These are phyloP conservation scores for Viola odorata DNA, from an alignment of 345 rosid genomes.

Conservation along the genomic window DNA sequence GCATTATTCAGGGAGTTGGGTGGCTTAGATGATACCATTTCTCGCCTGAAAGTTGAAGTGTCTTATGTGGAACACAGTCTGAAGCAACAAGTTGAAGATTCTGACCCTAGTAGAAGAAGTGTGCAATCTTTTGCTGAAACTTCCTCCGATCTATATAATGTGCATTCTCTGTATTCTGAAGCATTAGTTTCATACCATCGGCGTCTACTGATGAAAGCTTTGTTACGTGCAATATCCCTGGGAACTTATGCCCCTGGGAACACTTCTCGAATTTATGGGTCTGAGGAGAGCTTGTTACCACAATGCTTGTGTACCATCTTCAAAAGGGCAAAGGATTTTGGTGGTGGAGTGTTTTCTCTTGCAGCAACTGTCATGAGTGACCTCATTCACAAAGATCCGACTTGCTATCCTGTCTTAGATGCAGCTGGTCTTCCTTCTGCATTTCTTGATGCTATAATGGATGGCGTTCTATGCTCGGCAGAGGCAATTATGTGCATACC, in stretches of 20 bases:
- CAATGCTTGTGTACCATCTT: constrained; percentile 80
- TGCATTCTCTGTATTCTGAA: constrained; percentile 69
- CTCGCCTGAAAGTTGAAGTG: constrained; percentile 76
- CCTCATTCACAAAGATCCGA: constrained; percentile 95
- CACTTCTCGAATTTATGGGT: constrained; percentile 67
- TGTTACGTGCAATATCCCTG: constrained; percentile 84
- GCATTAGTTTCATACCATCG: constrained; percentile 77
- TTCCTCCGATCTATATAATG: constrained; percentile 47
- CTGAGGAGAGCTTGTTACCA: constrained; percentile 82
- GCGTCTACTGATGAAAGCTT: constrained; percentile 66
- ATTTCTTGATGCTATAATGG: constrained; percentile 85
- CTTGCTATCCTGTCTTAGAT: constrained; percentile 75
- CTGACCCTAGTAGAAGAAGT: constrained; percentile 37
- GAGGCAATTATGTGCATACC: constrained; percentile 96
- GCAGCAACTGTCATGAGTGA: constrained; percentile 96
- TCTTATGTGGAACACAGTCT: constrained; percentile 53
- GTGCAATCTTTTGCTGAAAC: constrained; percentile 32
- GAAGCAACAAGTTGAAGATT: constrained; percentile 47
- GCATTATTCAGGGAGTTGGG: constrained; percentile 92
- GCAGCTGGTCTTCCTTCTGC: constrained; percentile 90
- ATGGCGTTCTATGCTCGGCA: constrained; percentile 76
- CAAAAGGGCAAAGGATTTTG: constrained; percentile 80
- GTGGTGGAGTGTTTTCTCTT: constrained; percentile 96
- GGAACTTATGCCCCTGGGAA: constrained; percentile 95
- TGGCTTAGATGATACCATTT: constrained; percentile 88